Evolutionary conservation across 225 moss, liverwort and hornwort species (phyloP), one percentile per base, ranked within the genome.

Genomic region (Physcomitrium patens): DNA sequence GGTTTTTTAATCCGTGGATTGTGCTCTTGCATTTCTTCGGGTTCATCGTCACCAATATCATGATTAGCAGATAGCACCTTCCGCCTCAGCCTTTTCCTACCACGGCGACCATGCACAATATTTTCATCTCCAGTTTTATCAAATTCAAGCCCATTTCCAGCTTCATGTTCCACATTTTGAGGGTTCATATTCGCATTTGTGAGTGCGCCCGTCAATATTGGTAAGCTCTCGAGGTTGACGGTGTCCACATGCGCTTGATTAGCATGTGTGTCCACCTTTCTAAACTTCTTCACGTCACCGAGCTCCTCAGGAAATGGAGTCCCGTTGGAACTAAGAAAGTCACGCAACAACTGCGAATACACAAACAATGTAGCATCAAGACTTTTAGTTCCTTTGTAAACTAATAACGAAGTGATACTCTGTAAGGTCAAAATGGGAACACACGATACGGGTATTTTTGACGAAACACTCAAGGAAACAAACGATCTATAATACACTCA

Each of bases 271-370:
- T 72, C 71, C 51, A 58, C 68, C 26, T 28, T 66, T 10, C 52
- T 60, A 47, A 28, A 22, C 56, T 80, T 72, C 72, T 78, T 49
- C 73, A 60, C 58, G 44, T 60, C 49, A 68, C 20, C 55, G 51
- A 22, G 56, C 63, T 71, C 82, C 43, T 79, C 72, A 42, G 17
- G 17, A 41, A 82, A 85, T 56, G 63, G 75, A 49, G 44, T 66
- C 50, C 78, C 85, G 59, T 85, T 78, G 49, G 75, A 53, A 63
- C 78, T 67, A 63, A 60, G 49, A 76, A 78, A 81, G 37, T 85
- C 83, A 53, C 60, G 69, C 26, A 77, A 68, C 65, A 88, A 78
- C 88, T 88, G 85, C 24, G 19, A 51, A 82, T 26, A 45, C 66
- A 57, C 63, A 71, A 71, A 75, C 56, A 75, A 78, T 37, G 70